Evolutionary conservation across 2,329 filamentous ascomycete species (phyloP).

Genomic region (Aaosphaeria arxii): DNA sequence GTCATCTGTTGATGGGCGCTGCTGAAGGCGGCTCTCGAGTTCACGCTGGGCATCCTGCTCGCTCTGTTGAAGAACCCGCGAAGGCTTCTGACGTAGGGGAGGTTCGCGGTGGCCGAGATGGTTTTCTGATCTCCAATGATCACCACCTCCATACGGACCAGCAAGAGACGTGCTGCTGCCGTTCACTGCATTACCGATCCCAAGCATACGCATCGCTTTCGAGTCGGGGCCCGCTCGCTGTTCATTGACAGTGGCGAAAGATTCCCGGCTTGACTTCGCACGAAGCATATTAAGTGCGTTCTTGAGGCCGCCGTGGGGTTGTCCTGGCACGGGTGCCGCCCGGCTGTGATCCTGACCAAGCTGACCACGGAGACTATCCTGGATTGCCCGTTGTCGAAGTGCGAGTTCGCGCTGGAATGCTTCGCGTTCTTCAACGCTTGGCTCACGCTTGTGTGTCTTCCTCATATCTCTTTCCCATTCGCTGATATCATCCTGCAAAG

Average conservation of each 20-base stretch:
- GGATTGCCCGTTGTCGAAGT: constrained; percentile 66
- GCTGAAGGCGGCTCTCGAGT: constrained; percentile 25
- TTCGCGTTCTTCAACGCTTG: constrained; percentile 57
- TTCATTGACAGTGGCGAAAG: constrained; percentile 50
- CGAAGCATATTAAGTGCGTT: constrained; percentile 62
- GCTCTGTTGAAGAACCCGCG: constrained; percentile 29
- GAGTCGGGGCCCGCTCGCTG: constrained; percentile 38
- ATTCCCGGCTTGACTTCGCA: constrained; percentile 65
- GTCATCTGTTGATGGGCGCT: constrained; percentile 35
- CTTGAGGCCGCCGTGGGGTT: constrained; percentile 45
- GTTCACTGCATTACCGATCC: constrained; percentile 46
- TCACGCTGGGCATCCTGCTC: constrained; percentile 35
- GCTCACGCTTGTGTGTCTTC: constrained; percentile 46
- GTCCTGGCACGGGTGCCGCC: constrained; percentile 35
- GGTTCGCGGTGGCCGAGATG: constrained; percentile 10
- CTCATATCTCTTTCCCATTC: constrained; percentile 51
- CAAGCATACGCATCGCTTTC: constrained; percentile 62
- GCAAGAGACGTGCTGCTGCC: constrained; percentile 35
- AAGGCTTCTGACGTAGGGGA: constrained; percentile 24
- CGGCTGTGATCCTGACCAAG: constrained; percentile 55
- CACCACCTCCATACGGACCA: constrained; percentile 14
- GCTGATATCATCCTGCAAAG: constrained; percentile 4
- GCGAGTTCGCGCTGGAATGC: constrained; percentile 74
- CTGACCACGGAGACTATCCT: constrained; percentile 69
- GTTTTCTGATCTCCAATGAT: constrained; percentile 21